These are phyloP conservation scores for Hepatocystis sp. DNA, from an alignment of 169 alveolate genomes.

Conservation along the genomic window DNA sequence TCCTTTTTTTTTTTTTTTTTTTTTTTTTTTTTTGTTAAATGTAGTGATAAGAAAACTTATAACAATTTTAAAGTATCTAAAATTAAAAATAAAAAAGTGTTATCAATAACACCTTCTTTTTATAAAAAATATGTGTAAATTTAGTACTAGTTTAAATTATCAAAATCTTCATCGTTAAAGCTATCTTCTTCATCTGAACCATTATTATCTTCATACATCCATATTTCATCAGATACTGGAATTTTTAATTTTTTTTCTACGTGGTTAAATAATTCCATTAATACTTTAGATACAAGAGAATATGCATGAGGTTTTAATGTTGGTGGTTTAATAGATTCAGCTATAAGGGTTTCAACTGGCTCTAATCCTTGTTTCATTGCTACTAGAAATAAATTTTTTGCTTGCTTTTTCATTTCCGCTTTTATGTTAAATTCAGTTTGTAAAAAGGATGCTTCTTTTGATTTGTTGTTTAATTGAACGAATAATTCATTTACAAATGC, in stretches of 20 bases:
- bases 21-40: too few relatives aligned
- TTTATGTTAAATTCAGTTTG: conserved; percentile 52
- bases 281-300: conserved; percentile 5
- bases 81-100: too few relatives aligned
- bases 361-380: conserved; percentile 42
- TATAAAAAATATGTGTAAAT: too few relatives aligned
- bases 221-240: conserved; percentile 34
- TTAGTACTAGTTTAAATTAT: too few relatives aligned
- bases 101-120: too few relatives aligned
- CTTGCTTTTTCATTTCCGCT: conserved; percentile 24
- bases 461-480: conserved; percentile 30
- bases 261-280: conserved; percentile 32
- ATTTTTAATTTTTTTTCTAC: conserved; percentile 20
- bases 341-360: conserved; percentile 55
- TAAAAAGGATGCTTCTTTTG: conserved; percentile 55
- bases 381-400: conserved; percentile 39
- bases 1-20: too few relatives aligned
- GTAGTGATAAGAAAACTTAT: too few relatives aligned
- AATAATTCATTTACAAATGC: conserved; percentile 40
- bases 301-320: conserved; percentile 1
- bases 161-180: too few relatives aligned
- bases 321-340: conserved; percentile 57
- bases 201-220: conserved; percentile 30
- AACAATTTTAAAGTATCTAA: too few relatives aligned
- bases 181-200: conserved; percentile 13